These are phyloP conservation scores for Aspergillus nanangensis DNA, from an alignment of 495 filamentous ascomycete genomes.

Conservation along the genomic window DNA sequence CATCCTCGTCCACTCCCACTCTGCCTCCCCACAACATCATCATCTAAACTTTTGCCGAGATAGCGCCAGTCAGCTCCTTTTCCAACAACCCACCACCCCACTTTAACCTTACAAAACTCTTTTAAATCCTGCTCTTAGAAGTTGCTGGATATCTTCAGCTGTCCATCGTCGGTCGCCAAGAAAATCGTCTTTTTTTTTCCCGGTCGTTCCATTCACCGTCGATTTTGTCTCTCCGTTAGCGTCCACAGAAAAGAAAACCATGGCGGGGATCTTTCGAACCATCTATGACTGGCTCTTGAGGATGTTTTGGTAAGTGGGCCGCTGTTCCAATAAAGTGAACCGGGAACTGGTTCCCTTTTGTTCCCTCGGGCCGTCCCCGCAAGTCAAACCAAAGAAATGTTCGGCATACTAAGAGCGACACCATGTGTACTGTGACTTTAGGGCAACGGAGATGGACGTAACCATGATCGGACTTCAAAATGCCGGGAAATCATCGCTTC, in stretches of 20 bases:
- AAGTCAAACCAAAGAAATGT: constrained; percentile 16
- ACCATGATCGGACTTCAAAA: constrained; percentile 99
- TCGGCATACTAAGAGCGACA: constrained; percentile 19
- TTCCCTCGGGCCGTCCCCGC: constrained; percentile 36
- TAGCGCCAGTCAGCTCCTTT: constrained; percentile 10
- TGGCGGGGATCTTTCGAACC: constrained; percentile 84
- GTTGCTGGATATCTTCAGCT: constrained; percentile 11
- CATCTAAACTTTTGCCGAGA: constrained; percentile 4
- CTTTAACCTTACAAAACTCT: constrained; percentile 9
- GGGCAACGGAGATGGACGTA: constrained; percentile 99
- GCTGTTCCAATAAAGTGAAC: constrained; percentile 18
- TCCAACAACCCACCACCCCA: constrained; percentile 13
- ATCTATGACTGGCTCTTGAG: constrained; percentile 98
- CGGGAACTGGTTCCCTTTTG: constrained; percentile 13
- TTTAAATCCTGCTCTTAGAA: constrained; percentile 3
- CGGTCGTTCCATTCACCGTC: background rate
- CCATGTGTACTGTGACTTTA: constrained; percentile 32
- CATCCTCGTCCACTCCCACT: constrained; percentile 8
- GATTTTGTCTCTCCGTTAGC: background rate
- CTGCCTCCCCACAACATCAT: constrained; percentile 9
- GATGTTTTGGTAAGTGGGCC: constrained; percentile 89
- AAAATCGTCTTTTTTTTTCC: background rate
- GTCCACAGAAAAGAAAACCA: too few species aligned
- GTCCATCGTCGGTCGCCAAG: background rate
- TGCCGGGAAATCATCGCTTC: constrained; percentile 92